Evolutionary conservation across 345 rosid genomes (phyloP), one percentile per base, ranked within the genome.

Genomic region (Brassica nigra): DNA sequence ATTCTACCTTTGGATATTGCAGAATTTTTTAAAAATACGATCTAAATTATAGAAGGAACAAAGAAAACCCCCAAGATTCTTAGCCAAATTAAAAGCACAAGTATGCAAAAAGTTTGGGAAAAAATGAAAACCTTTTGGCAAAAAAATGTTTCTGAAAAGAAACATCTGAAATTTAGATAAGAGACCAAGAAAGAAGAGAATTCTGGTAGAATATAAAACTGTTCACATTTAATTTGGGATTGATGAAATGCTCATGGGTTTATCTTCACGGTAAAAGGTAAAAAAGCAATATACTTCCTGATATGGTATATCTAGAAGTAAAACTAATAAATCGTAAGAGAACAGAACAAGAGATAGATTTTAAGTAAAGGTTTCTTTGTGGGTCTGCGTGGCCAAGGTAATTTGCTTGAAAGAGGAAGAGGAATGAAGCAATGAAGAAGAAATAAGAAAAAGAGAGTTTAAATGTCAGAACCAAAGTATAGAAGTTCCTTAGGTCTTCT

Each of bases 401-500:
- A 64, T 36, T 36, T 27, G 63, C 15, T 6, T 6, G 3, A 31
- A 57, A 33, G 69, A 68, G 34, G 55, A 34, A 67, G 55, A 33
- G 29, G 15, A n/a, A 59, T 1, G 14, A 67, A 55, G 20, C 42
- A 75, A 3, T 39, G 27, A 55, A 71, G 42, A 76, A 49, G 54
- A 42, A 31, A 31, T 2, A 7, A 58, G 52, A 57, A 18, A 71
- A 8, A 74, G 52, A 49, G 80, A 39, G 73, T 59, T 37, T 6
- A 58, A 76, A 23, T 14, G 23, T 16, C 66, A 11, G 29, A 44
- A 81, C 84, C 84, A 81, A 81, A 71, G 84, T 76, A 65, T 81
- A 81, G 74, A 81, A 81, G 20, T 66, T 76, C 66, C 81, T 71
- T 47, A 81, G 84, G 23, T 81, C 84, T 20, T 76, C 81, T 72